Base-by-base conservation (phyloP, 345 rosid species). In the Odontarrhena argentea region DNA sequence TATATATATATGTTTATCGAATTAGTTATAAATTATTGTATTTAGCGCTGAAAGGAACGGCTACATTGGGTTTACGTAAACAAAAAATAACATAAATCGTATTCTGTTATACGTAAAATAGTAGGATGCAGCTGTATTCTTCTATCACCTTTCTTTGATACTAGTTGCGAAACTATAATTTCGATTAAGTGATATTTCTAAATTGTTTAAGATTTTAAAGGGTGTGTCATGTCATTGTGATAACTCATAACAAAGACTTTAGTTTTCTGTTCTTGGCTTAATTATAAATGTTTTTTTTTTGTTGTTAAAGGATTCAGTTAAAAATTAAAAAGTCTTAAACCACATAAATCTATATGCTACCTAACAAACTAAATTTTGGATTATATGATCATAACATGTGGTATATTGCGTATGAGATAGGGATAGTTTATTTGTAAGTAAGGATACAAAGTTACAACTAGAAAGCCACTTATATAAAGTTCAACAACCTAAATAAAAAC, bases 381-480 rank as follows among this genome's bases (percentile, higher is more conserved):
- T 6, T 65, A 34, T 66, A 54, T 8, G 15, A 37, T 24, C 9
- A 22, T n/a, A 36, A 9, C 57, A 25, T 35, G 65, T 68, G 57
- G 30, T 45, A 9, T 46, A 25, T 44, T 3, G 25, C 9, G 22
- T 6, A 34, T 22, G n/a, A 65, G 46, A 52, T 25, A 65, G n/a
- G n/a, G 47, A 14, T 41, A 42, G 12, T 42, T 65, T 26, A 30
- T 18, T 55, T 55, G 13, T 15, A 36, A 6, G 40, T 3, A 55
- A 9, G 37, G 13, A 10, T 5, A 38, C 26, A 57, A 57, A 32
- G 36, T 32, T 32, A 32, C 7, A 32, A 4, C 36, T 5, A 32
- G 7, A 32, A 32, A 30, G 64, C 41, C 11, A 9, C 64, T 47
- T 26, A 47, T 37, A 56, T 25, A 56, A 67, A 56, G 71, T 56